These are phyloP conservation scores for Didymosphaeria variabile DNA, from an alignment of 2,329 filamentous ascomycete species.

Conservation along the genomic window DNA sequence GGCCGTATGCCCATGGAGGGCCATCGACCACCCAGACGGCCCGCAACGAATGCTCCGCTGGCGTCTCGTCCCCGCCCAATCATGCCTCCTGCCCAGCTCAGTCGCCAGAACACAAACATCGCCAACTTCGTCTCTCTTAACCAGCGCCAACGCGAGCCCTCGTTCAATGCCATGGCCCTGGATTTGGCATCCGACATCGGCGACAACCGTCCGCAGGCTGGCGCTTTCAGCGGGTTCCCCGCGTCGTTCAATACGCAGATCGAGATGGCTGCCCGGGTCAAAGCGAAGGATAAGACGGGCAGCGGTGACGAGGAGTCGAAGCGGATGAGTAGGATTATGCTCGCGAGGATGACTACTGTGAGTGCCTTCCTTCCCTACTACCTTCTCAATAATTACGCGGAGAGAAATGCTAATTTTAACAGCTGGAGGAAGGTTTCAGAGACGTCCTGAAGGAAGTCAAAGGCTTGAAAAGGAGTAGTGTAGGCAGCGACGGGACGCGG, in stretches of 20 bases:
- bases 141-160: slow-evolving; percentile 61
- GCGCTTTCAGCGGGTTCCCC: slow-evolving; percentile 70
- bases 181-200: slow-evolving; percentile 78
- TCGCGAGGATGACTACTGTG: slow-evolving; percentile 83
- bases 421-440: slow-evolving; percentile 87
- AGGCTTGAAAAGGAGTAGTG: slow-evolving; percentile 61
- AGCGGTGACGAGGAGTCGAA: slow-evolving; percentile 43
- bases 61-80: slow-evolving; percentile 43
- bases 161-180: slow-evolving; percentile 68
- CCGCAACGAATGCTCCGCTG: slow-evolving; percentile 33
- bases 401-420: background rate
- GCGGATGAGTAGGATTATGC: slow-evolving; percentile 73
- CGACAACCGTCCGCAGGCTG: slow-evolving; percentile 64
- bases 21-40: slow-evolving; percentile 26
- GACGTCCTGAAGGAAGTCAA: slow-evolving; percentile 86
- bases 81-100: slow-evolving; percentile 60
- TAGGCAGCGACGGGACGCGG: slow-evolving; percentile 40
- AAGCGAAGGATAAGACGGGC: slow-evolving; percentile 32
- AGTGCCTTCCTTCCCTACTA: background rate
- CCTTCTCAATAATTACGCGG: background rate
- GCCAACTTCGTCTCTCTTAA: slow-evolving; percentile 64
- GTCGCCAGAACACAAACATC: slow-evolving; percentile 66
- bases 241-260: slow-evolving; percentile 80
- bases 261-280: slow-evolving; percentile 44
- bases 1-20: slow-evolving; percentile 30